A percentile compares a stretch with the other conserved stretches of the same genome.
Conservation (phyloP, 352 stramenopile species). For the Pelagophyceae sp. region DNA sequence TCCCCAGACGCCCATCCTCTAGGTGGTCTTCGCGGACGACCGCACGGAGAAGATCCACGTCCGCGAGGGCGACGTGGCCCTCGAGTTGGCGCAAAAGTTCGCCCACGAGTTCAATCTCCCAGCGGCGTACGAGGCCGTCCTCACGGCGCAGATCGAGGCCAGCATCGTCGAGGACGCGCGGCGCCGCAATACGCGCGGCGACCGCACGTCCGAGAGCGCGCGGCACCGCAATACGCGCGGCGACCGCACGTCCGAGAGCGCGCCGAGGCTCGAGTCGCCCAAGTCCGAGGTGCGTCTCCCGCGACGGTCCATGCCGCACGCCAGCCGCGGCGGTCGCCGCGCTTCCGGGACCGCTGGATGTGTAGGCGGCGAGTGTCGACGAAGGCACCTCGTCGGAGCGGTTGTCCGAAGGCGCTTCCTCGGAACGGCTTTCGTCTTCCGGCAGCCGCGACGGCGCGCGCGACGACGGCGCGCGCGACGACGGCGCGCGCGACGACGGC, state of each 20-base stretch:
- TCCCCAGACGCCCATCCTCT: neutral
- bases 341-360: no score
- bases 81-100: neutral
- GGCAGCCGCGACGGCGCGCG: neutral
- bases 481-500: neutral
- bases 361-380: no score
- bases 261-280: neutral
- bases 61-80: neutral
- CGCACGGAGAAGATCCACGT: constrained; percentile 4
- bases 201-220: neutral
- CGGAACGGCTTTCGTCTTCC: no score
- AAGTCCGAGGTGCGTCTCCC: no score
- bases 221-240: neutral
- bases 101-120: neutral
- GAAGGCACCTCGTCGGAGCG: no score
- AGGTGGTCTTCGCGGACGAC: constrained; percentile 12
- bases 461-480: neutral
- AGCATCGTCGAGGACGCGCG: neutral
- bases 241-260: neutral
- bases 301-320: no score
- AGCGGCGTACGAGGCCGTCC: neutral
- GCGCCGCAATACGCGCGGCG: neutral
- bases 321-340: no score
- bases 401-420: no score
- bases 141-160: constrained; percentile 15